Conservation (phyloP, 805 yeast species). For the Saccharomycopsis babjevae region DNA sequence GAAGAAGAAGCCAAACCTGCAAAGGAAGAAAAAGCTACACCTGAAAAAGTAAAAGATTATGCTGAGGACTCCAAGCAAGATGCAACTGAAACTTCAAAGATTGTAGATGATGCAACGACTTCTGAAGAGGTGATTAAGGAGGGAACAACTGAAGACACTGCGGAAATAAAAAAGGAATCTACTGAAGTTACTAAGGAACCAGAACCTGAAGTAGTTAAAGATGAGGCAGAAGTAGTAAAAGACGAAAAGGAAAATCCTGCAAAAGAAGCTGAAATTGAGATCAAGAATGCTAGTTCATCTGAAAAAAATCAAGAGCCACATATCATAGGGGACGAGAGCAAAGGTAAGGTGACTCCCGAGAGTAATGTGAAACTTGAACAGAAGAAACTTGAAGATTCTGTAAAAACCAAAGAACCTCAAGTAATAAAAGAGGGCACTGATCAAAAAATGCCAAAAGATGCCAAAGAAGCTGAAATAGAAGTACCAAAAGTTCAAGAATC, state of each 20-base stretch:
- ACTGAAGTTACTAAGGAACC: neutral
- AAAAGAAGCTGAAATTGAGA: too few relatives aligned
- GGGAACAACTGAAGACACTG: neutral
- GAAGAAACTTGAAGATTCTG: too few relatives aligned
- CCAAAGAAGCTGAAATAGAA: too few relatives aligned
- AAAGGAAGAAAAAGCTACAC: conserved; percentile 11
- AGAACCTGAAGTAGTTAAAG: neutral
- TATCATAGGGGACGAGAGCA: neutral
- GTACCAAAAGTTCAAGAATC: neutral
- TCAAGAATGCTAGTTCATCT: too few relatives aligned
- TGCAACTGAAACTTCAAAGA: neutral
- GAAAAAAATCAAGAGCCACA: too few relatives aligned
- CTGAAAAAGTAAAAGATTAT: conserved; percentile 6
- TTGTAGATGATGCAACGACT: neutral
- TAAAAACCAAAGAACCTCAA: too few relatives aligned
- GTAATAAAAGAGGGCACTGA: too few relatives aligned
- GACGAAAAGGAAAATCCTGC: neutral
- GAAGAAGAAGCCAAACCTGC: conserved; percentile 8
- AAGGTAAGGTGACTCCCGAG: neutral
- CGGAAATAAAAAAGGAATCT: neutral
- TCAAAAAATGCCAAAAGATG: too few relatives aligned
- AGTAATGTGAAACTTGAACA: too few relatives aligned
- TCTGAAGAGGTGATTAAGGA: neutral
- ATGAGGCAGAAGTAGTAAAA: neutral
- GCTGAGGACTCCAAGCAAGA: neutral